Percentiles rank a stretch among this genome's conserved stretches.
Conservation (phyloP, 169 alveolate genomes). For the Plasmodium ovale region DNA sequence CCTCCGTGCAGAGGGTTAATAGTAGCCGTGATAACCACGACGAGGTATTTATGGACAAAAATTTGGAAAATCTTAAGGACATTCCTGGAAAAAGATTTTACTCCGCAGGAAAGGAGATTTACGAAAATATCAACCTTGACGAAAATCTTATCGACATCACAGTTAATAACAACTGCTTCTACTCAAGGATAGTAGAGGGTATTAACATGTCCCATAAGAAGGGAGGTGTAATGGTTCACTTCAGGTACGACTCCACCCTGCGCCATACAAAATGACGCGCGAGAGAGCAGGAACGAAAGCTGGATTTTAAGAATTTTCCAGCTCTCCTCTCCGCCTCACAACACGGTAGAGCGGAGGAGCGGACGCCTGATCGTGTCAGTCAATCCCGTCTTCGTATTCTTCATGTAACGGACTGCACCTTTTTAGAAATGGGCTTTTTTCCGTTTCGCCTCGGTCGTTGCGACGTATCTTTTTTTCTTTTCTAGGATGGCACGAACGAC, state of each 20-base stretch:
- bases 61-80: slow-evolving; percentile 26
- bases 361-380: too few relatives aligned
- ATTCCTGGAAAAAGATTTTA: slow-evolving; percentile 62
- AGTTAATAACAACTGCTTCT: slow-evolving; percentile 58
- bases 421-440: too few relatives aligned
- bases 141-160: slow-evolving; percentile 39
- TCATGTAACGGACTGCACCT: too few relatives aligned
- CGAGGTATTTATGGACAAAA: neutral
- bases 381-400: too few relatives aligned
- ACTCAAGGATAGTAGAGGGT: slow-evolving; percentile 57
- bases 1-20: neutral
- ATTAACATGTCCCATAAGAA: slow-evolving; percentile 41
- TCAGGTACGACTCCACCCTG: slow-evolving; percentile 19
- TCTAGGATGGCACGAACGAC: too few relatives aligned
- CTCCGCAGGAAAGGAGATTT: slow-evolving; percentile 31
- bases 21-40: neutral
- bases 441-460: too few relatives aligned
- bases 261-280: neutral
- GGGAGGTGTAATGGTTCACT: slow-evolving; percentile 51
- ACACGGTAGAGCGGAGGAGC: too few relatives aligned
- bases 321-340: too few relatives aligned
- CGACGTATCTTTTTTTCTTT: too few relatives aligned
- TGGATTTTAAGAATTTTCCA: too few relatives aligned
- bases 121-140: slow-evolving; percentile 60
- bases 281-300: too few relatives aligned